Evolutionary conservation across 2,329 filamentous ascomycete species (phyloP).

Genomic region (Alternaria burnsii): DNA sequence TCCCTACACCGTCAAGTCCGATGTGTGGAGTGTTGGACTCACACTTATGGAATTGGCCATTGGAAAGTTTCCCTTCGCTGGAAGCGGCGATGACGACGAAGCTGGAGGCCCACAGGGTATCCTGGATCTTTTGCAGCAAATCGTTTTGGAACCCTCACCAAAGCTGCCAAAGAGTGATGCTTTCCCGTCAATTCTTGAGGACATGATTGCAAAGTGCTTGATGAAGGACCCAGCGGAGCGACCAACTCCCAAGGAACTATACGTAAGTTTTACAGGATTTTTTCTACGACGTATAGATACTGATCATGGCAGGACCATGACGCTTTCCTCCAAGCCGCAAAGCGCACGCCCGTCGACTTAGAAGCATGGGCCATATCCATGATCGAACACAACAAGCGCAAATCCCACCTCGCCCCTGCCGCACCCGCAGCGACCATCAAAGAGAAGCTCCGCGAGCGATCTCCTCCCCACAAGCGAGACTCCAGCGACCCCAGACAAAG

Average conservation of each 20-base stretch:
- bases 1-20: conserved; percentile 96
- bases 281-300: background rate
- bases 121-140: conserved; percentile 93
- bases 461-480: conserved; percentile 37
- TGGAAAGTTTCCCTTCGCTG: conserved; percentile 94
- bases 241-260: conserved; percentile 92
- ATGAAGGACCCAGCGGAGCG: conserved; percentile 88
- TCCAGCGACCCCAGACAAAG: conserved; percentile 35
- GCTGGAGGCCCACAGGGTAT: conserved; percentile 85
- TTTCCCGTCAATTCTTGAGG: conserved; percentile 92
- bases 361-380: conserved; percentile 92
- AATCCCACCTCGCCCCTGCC: conserved; percentile 86
- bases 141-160: conserved; percentile 94
- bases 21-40: conserved; percentile 98
- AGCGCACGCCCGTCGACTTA: conserved; percentile 93
- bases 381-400: conserved; percentile 95
- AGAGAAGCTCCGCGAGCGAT: conserved; percentile 50
- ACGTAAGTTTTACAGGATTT: conserved; percentile 65
- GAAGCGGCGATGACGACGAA: conserved; percentile 76
- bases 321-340: conserved; percentile 93
- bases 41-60: conserved; percentile 97
- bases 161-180: conserved; percentile 96
- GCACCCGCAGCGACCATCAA: conserved; percentile 70
- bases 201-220: conserved; percentile 96
- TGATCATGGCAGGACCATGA: conserved; percentile 77